Percentiles rank a stretch among this genome's conserved stretches.
Evolutionary conservation across 2,329 filamentous ascomycete species (phyloP).

Genomic region (Teratosphaeria zuluensis): DNA sequence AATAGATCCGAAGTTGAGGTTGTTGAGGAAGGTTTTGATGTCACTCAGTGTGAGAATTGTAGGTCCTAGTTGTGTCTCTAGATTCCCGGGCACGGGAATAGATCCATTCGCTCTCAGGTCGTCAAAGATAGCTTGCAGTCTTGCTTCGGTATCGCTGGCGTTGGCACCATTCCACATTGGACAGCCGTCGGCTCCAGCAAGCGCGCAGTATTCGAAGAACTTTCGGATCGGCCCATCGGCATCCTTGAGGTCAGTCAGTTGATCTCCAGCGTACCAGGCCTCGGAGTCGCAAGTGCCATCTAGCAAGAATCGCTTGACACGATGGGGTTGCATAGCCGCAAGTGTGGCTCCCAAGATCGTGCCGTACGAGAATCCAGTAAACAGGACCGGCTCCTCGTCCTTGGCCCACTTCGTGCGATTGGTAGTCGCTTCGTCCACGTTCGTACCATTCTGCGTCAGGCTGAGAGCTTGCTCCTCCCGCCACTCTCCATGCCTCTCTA

Average conservation of each 20-base stretch:
- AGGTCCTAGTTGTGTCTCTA: not conserved
- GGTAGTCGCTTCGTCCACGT: not conserved
- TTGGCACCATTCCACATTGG: conserved; percentile 25
- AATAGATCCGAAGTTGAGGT: not conserved
- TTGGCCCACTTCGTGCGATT: not conserved
- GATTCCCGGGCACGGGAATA: not conserved
- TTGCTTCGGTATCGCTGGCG: conserved; percentile 21
- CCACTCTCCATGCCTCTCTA: conserved; percentile 32
- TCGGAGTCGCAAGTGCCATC: conserved; percentile 38
- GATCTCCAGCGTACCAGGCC: conserved; percentile 26
- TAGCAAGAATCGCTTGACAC: conserved; percentile 27
- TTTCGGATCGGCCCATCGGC: conserved; percentile 33
- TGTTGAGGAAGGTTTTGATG: not conserved
- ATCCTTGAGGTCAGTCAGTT: conserved; percentile 32
- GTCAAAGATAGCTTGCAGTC: not conserved
- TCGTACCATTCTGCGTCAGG: not conserved
- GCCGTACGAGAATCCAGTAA: conserved; percentile 36
- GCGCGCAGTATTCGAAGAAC: conserved; percentile 36
- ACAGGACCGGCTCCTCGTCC: conserved; percentile 13
- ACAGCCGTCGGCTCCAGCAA: conserved; percentile 31
- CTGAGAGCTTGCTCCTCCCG: conserved; percentile 16
- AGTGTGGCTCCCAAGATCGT: conserved; percentile 31
- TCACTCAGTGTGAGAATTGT: not conserved
- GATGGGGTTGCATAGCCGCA: conserved; percentile 28
- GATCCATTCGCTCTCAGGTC: not conserved